Evolutionary conservation across 2,329 filamentous ascomycete species (phyloP).

Genomic region (Fusarium palustre): DNA sequence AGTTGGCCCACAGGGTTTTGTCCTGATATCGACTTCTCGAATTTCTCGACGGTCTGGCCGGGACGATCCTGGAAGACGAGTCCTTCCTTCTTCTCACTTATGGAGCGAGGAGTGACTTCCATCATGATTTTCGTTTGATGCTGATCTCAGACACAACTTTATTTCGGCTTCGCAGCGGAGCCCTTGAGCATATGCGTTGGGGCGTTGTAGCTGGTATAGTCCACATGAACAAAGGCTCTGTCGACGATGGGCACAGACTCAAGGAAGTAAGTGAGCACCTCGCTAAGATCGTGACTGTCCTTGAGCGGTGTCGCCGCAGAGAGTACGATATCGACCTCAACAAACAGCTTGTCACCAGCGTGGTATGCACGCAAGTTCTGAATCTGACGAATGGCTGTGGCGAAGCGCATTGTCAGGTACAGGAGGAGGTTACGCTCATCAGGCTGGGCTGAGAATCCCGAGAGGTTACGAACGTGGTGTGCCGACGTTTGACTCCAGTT

Average conservation of each 20-base stretch:
- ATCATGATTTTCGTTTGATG: not conserved
- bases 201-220: conserved; percentile 72
- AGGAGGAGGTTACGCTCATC: conserved; percentile 87
- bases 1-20: not conserved
- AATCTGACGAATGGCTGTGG: conserved; percentile 86
- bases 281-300: conserved; percentile 83
- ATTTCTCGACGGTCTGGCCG: not conserved
- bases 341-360: conserved; percentile 85
- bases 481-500: conserved; percentile 81
- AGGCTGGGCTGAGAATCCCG: conserved; percentile 80
- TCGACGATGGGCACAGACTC: conserved; percentile 86
- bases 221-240: conserved; percentile 75
- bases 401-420: conserved; percentile 94
- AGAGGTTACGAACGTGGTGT: conserved; percentile 83
- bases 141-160: conserved; percentile 8
- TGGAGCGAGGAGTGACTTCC: not conserved
- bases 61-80: not conserved
- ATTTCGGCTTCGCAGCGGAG: conserved; percentile 41
- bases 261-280: conserved; percentile 84
- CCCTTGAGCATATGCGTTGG: conserved; percentile 67
- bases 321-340: conserved; percentile 84
- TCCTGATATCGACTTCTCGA: not conserved
- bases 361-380: conserved; percentile 89
- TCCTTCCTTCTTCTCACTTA: not conserved
- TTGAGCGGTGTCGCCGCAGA: conserved; percentile 80